Percentiles rank a stretch among this genome's conserved stretches.
phyloP scores from a whole-genome alignment of 139 green algal genomes.

The Chlorella ohadii region DNA sequence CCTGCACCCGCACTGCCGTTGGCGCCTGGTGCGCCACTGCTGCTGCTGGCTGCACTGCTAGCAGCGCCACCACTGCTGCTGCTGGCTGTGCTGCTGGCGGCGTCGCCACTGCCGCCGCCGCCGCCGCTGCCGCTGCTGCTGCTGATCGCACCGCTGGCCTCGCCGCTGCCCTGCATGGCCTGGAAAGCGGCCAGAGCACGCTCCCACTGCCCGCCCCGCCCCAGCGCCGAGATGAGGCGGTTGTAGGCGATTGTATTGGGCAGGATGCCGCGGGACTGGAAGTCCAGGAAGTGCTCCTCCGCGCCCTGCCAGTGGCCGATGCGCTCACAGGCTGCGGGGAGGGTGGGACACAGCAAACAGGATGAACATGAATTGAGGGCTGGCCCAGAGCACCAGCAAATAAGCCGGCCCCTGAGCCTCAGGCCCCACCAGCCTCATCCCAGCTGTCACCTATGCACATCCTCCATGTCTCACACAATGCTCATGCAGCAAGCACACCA shows the following conservation, averaged over 20 bases:
- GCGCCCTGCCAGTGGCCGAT: conserved; percentile 36
- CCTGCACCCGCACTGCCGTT: not conserved
- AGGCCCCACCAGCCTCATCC: too few relatives aligned
- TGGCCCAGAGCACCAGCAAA: too few relatives aligned
- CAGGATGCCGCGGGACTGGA: conserved; percentile 42
- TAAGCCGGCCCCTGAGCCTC: too few relatives aligned
- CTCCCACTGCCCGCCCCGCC: conserved; percentile 65
- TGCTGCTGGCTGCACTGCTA: not conserved
- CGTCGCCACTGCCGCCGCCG: not conserved
- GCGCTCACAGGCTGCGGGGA: conserved; percentile 20
- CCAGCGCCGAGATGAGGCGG: conserved; percentile 50
- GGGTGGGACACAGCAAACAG: too few relatives aligned
- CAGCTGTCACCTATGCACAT: too few relatives aligned
- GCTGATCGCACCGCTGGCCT: not conserved
- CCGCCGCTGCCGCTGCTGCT: not conserved
- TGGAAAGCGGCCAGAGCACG: conserved; percentile 49
- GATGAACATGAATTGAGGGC: too few relatives aligned
- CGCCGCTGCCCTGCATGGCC: conserved; percentile 13
- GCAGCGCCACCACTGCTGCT: not conserved
- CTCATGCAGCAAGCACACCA: not conserved
- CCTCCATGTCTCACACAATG: too few relatives aligned
- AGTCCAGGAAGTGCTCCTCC: conserved; percentile 17
- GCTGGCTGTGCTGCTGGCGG: not conserved
- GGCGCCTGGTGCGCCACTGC: not conserved
- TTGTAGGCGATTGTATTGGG: conserved; percentile 59